Base-by-base conservation (phyloP, 2,329 filamentous ascomycete genomes). In the Metarhizium robertsii region DNA sequence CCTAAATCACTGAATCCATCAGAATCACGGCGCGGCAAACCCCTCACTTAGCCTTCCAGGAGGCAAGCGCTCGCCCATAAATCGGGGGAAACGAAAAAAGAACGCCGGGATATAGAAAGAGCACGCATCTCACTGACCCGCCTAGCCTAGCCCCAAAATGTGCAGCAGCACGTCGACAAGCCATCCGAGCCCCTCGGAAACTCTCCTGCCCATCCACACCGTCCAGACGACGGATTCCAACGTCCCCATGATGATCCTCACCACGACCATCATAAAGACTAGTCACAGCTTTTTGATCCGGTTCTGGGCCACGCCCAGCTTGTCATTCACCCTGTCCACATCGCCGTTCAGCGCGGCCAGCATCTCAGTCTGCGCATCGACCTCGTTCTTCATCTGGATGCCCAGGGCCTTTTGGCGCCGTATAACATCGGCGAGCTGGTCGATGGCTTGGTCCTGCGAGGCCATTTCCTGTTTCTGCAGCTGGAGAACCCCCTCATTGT, bases 341-440 rank as follows among this genome's bases (percentile, higher is more conserved):
- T 91, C 86, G 55, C 83, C 75, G 59, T 86, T 84, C 58, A 91
- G 66, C 61, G 82, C 69, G 13, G 82, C 79, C 34, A 94, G 74
- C 80, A 90, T 81, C 67, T 83, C 79, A 54, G 83, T 87, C 73
- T 92, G 88, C 61, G 81, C 71, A 53, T 84, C 79, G 55, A 92
- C 77, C 73, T 92, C 89, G 52, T 85, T 80, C 60, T 88, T 80
- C 64, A 94, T 92, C 55, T 84, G 79, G 50, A 89, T 74, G 0
- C 88, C 88, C 80, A 92, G 88, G 70, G 91, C 85, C 65, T 81
- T 85, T 73, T 92, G 86, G 57, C 86, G 75, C 50, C 84, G 75
- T 50, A 92, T 85, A 50, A 90, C 85, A 60, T 81, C 83, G 2
- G 81, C 78, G 55, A 94, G 72, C 61, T 83, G 77, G 18, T 87